Evolutionary conservation across 495 filamentous ascomycete species (phyloP).

Genomic region (Podospora australis): DNA sequence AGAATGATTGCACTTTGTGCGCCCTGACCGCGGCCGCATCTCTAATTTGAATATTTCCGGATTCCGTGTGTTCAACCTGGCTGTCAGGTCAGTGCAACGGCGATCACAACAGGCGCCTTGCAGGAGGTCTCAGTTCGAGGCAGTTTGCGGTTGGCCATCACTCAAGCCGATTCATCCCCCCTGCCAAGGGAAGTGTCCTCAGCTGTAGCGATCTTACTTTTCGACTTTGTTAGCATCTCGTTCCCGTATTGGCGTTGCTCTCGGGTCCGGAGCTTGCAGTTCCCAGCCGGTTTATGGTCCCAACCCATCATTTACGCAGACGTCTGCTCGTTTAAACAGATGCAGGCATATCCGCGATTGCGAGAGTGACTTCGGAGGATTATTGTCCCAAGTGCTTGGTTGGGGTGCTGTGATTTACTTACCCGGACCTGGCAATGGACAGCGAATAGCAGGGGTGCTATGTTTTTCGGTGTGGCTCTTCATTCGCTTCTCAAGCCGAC

Average conservation of each 20-base stretch:
- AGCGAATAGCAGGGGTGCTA: not conserved
- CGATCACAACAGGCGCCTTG: slow-evolving; percentile 7
- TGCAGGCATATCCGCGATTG: not conserved
- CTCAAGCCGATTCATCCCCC: no score
- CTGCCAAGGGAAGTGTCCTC: no score
- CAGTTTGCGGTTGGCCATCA: no score
- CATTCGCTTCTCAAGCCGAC: slow-evolving; percentile 10
- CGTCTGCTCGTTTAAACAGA: not conserved
- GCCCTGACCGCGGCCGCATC: not conserved
- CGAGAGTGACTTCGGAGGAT: not conserved
- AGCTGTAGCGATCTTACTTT: no score
- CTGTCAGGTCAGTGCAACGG: slow-evolving; percentile 1
- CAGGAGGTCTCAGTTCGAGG: slow-evolving; percentile 4
- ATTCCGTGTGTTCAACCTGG: not conserved
- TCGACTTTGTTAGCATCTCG: no score
- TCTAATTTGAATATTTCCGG: slow-evolving; percentile 1
- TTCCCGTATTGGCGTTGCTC: not conserved
- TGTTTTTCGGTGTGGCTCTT: slow-evolving; percentile 2
- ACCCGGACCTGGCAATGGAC: not conserved
- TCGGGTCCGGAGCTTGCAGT: not conserved
- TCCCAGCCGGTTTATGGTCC: not conserved
- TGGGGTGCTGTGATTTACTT: not conserved
- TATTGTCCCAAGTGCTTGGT: slow-evolving; percentile 1
- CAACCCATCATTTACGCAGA: not conserved
- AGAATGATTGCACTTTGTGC: not conserved